Conservation (phyloP, 208 protist genomes). For the Crithidia mellificae region DNA sequence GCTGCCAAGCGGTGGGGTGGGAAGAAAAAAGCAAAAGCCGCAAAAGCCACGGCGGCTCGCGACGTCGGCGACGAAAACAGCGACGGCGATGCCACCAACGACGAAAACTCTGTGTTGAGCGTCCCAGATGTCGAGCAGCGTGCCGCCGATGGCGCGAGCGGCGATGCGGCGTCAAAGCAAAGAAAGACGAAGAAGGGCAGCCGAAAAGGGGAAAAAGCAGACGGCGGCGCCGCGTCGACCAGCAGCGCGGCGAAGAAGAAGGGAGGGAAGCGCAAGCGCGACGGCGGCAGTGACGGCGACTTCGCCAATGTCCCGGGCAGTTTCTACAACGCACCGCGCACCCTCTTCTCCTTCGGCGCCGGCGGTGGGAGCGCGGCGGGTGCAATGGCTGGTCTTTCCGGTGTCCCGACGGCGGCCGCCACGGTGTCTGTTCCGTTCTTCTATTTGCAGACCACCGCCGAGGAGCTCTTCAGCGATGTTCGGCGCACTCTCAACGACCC, state of each 20-base stretch:
- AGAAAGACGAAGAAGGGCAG: neutral
- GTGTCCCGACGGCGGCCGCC: constrained; percentile 17
- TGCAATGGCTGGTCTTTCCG: constrained; percentile 8
- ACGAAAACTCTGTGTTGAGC: neutral
- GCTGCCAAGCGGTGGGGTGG: constrained; percentile 17
- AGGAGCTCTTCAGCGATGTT: constrained; percentile 53
- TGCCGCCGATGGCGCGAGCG: neutral
- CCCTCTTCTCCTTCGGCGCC: constrained; percentile 50
- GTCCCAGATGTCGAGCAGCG: no score
- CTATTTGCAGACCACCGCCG: constrained; percentile 36
- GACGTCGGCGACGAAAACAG: constrained; percentile 7
- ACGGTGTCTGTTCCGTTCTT: constrained; percentile 40
- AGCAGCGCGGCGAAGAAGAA: neutral
- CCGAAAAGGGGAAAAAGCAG: constrained; percentile 10
- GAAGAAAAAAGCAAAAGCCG: constrained; percentile 16
- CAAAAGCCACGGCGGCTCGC: neutral
- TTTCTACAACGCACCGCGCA: constrained; percentile 20
- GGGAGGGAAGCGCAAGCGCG: constrained; percentile 10
- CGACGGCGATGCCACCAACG: neutral
- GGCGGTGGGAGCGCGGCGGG: neutral
- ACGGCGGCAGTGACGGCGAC: neutral
- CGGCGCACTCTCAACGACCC: constrained; percentile 62
- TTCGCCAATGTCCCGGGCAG: neutral
- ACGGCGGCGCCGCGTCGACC: neutral
- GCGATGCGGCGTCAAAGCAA: neutral